Percentiles rank a stretch among this genome's conserved stretches.
These are phyloP conservation scores for Leucosporidium scottii DNA, from an alignment of 768 basidiomycete genomes.

Conservation along the genomic window DNA sequence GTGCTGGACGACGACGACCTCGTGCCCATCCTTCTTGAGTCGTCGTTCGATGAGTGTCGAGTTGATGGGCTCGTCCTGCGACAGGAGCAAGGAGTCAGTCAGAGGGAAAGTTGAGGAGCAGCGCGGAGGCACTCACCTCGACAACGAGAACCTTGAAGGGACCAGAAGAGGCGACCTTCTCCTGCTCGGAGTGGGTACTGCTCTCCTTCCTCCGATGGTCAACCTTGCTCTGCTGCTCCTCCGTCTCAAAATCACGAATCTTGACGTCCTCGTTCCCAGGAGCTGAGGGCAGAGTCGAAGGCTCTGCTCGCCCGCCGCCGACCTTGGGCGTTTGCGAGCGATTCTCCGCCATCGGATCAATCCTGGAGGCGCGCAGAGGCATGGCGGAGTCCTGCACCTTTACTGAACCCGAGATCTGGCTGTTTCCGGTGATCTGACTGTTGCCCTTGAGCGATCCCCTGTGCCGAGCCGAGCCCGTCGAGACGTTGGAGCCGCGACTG, in stretches of 20 bases:
- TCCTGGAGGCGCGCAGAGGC: too few relatives aligned
- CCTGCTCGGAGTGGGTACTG: background rate
- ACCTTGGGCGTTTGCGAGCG: too few relatives aligned
- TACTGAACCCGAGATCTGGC: too few relatives aligned
- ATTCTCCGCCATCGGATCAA: too few relatives aligned
- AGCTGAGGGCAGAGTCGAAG: background rate
- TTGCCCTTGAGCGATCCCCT: slow-evolving; percentile 37
- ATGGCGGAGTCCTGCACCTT: too few relatives aligned
- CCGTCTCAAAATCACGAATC: background rate
- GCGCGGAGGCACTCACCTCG: slow-evolving; percentile 48
- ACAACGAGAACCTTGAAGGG: slow-evolving; percentile 56
- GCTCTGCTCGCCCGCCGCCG: too few relatives aligned
- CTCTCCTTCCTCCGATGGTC: background rate
- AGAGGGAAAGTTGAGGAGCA: too few relatives aligned
- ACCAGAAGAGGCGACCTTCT: background rate
- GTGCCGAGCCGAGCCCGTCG: background rate
- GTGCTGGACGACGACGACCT: slow-evolving; percentile 60
- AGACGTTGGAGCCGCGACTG: slow-evolving; percentile 27
- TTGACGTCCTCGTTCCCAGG: background rate
- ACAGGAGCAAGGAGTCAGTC: slow-evolving; percentile 39
- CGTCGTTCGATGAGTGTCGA: slow-evolving; percentile 63
- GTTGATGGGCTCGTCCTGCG: slow-evolving; percentile 61
- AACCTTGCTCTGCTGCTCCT: too few relatives aligned
- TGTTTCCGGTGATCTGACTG: slow-evolving; percentile 28
- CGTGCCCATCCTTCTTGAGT: slow-evolving; percentile 59